Evolutionary conservation across 2,329 filamentous ascomycete genomes (phyloP).

Genomic region (Proliferodiscus dingleyae): DNA sequence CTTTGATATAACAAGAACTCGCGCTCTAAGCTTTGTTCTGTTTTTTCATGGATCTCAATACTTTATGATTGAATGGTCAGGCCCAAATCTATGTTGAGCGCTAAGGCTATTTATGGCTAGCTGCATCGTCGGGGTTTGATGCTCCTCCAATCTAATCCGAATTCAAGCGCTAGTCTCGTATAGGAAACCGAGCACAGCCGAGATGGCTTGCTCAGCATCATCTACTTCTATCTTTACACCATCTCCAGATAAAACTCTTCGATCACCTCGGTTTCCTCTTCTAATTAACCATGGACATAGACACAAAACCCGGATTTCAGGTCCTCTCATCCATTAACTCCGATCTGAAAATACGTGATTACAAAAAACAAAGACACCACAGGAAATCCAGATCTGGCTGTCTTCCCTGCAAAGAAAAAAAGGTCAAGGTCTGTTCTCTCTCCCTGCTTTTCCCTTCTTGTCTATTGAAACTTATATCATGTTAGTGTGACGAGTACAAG

Average conservation of each 20-base stretch:
- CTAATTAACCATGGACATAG: slow-evolving; percentile 9
- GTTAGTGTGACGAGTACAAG: slow-evolving; percentile 13
- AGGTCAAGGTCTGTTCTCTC: slow-evolving; percentile 13
- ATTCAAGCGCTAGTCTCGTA: slow-evolving; percentile 13
- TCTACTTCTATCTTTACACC: slow-evolving; percentile 11
- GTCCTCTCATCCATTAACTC: slow-evolving; percentile 13
- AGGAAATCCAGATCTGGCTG: slow-evolving; percentile 14
- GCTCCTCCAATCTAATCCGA: slow-evolving; percentile 9
- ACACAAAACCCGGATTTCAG: slow-evolving; percentile 13
- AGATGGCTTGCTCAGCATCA: slow-evolving; percentile 11
- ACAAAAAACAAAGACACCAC: slow-evolving; percentile 15
- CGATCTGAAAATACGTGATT: slow-evolving; percentile 14
- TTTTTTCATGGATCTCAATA: not conserved
- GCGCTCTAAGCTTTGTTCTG: not conserved
- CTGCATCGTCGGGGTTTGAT: slow-evolving; percentile 11
- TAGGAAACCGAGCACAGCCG: slow-evolving; percentile 14
- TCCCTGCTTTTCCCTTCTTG: slow-evolving; percentile 13
- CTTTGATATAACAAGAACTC: slow-evolving; percentile 2
- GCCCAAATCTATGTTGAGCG: slow-evolving; percentile 9
- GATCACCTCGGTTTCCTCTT: slow-evolving; percentile 14
- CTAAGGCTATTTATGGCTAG: slow-evolving; percentile 13
- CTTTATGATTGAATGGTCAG: slow-evolving; percentile 7
- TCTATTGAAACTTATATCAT: slow-evolving; percentile 16
- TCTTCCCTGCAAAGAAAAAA: slow-evolving; percentile 15
- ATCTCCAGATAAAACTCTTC: slow-evolving; percentile 13